Percentiles rank a stretch among this genome's conserved stretches.
Conservation (phyloP, 257 asterid genomes). For the Solanum sejunctum region DNA sequence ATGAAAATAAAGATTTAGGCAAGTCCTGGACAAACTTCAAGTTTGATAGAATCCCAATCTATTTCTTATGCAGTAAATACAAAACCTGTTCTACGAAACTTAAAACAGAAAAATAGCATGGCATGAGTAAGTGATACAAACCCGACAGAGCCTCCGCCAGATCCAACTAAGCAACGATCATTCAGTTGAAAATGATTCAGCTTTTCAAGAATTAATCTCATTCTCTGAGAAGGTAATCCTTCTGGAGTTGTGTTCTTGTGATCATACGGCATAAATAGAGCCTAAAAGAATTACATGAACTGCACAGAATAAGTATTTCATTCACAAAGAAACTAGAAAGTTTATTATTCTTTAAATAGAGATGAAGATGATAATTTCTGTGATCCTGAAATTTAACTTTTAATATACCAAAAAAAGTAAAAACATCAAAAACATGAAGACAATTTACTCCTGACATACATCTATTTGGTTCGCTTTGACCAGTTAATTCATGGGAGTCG, state of each 20-base stretch:
- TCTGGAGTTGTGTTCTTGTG: constrained; percentile 93
- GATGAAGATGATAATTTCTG: background rate
- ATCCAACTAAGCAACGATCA: constrained; percentile 78
- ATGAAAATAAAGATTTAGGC: background rate
- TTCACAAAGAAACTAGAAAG: background rate
- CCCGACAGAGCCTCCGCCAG: constrained; percentile 99
- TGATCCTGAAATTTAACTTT: background rate
- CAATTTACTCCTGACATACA: background rate
- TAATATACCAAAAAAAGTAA: background rate
- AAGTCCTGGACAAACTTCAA: background rate
- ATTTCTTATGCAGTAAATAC: background rate
- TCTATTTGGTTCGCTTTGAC: background rate
- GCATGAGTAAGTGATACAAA: constrained; percentile 27
- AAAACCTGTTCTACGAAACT: background rate
- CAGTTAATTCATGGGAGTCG: background rate
- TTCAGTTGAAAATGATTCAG: constrained; percentile 75
- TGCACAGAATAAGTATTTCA: background rate
- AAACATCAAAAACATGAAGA: background rate
- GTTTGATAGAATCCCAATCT: background rate
- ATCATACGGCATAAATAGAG: constrained; percentile 95
- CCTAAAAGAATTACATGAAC: constrained; percentile 24
- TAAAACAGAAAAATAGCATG: background rate
- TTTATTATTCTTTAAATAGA: background rate
- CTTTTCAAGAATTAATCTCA: constrained; percentile 77
- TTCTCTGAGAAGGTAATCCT: constrained; percentile 68